These are phyloP conservation scores for Polygonum maritimum DNA, from an alignment of 148 eudicot genomes.

Conservation along the genomic window DNA sequence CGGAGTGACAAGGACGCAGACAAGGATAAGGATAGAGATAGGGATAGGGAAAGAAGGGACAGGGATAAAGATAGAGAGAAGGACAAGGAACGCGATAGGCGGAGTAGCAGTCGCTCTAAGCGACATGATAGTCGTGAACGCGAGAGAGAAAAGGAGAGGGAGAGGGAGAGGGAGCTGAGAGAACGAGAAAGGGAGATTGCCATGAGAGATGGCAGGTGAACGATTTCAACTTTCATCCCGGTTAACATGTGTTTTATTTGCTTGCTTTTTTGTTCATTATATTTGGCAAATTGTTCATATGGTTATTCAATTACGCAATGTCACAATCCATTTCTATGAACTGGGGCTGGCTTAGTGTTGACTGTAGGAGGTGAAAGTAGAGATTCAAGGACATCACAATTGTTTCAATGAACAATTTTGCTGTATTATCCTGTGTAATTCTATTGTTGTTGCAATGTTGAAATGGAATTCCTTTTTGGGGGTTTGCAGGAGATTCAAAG, in stretches of 20 bases:
- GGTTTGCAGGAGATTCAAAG: conserved; percentile 72
- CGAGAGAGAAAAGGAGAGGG: conserved; percentile 15
- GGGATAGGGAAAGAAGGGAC: conserved; percentile 17
- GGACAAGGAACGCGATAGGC: conserved; percentile 8
- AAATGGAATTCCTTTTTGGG: conserved; percentile 12
- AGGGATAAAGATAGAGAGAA: conserved; percentile 14
- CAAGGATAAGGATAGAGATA: conserved; percentile 17
- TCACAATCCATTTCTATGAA: neutral
- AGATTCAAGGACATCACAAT: neutral
- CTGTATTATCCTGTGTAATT: neutral
- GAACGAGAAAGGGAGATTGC: conserved; percentile 37
- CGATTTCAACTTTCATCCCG: too few relatives aligned
- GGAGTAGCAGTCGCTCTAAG: conserved; percentile 14
- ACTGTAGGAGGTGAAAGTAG: neutral
- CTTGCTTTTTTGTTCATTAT: neutral
- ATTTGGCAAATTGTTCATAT: too few relatives aligned
- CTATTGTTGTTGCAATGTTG: neutral
- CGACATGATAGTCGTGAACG: conserved; percentile 21
- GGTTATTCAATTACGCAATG: too few relatives aligned
- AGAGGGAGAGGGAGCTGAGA: conserved; percentile 21
- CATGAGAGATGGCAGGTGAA: conserved; percentile 67
- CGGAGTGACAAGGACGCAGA: conserved; percentile 16
- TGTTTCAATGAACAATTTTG: neutral
- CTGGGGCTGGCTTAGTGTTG: too few relatives aligned
- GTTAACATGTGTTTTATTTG: neutral